Base-by-base conservation (phyloP, 306 rosid genomes). In the Fragaria iinumae region DNA sequence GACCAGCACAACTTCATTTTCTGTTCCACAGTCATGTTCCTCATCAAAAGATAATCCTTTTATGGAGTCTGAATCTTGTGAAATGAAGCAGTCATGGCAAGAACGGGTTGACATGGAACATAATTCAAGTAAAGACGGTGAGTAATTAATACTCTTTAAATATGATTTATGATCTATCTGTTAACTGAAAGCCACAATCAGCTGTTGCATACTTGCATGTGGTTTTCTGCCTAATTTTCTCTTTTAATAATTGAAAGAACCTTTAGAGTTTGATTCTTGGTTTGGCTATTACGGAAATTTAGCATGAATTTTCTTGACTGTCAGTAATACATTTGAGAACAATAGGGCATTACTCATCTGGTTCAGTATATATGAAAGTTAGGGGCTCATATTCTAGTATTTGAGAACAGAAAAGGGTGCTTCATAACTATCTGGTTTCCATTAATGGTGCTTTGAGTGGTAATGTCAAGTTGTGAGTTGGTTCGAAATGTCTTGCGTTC, bases 1-100 rank as follows among this genome's bases (percentile, higher is more conserved):
- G 47, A 73, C 88, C 21, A 90, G 93, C 79, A 77, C 85, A 12
- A 83, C 72, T 67, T 80, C 93, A 32, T 92, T 92, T 89, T 88
- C 87, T 47, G 96, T 95, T 81, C 98, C 97, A 4, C 96, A 89
- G 56, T 86, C 85, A 70, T 87, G 75, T 56, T 87, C 89, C 38
- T 80, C 91, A 70, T 91, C 86, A 41, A 80, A 56, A 43, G 80
- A 39, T 41, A 67, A 45, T 25, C 32, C 74, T 63, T 81, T 41
- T 45, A 29, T 67, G 69, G 89, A 72, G 67, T 64, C 73, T 23
- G 86, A 81, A 57, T 79, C 95, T 70, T 88, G 91, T 38, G 90
- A 80, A 57, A 47, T 80, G 49, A 87, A 69, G 76, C 73, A 77
- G 79, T 76, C 90, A 23, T 76, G 88, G 88, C 87, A 85, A 79